Evolutionary conservation across 768 basidiomycete genomes (phyloP), one percentile per base, ranked within the genome.

Genomic region (Clavaria fumosa): DNA sequence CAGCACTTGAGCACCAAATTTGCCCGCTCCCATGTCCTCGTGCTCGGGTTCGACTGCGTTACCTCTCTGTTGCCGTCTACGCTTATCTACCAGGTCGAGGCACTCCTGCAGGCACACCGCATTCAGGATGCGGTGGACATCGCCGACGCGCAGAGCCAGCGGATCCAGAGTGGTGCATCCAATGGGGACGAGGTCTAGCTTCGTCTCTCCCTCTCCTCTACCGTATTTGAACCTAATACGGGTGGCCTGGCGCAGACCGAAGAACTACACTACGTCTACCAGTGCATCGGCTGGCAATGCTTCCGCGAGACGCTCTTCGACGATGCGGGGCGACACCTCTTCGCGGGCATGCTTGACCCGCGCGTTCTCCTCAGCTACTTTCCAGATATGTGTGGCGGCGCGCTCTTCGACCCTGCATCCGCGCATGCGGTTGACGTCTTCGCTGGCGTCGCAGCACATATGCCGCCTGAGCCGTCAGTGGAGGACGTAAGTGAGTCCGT

Each of bases 321-420:
- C 43, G 79, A 85, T 41, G 88, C 89, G 1, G 79, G 78, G 12
- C 70, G 69, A 44, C 69, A 83, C 48, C 67, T 93, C 40, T 75
- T 80, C 49, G 67, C 73, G 38, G 88, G 85, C 23, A 72, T 78
- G 31, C 57, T 85, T n/a, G 88, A 95, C 56, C 84, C 88, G 0
- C 72, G 88, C 10, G 53, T 90, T 2, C 65, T 89, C 26, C 61
- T 91, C 43, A 75, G 82, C 43, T 78, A 85, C 53, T 91, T 76
- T 48, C 75, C 83, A 5, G 67, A 75, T 42, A 58, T 90, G n/a
- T n/a, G n/a, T n/a, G 66, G 78, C 20, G 81, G 79, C 14, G 57
- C 63, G 7, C 58, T 89, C 19, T 77, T 79, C 50, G n/a, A n/a
- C n/a, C n/a, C n/a, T n/a, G 47, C 46, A 7, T 46, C 58, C 5